Conservation (phyloP, 2,329 filamentous ascomycete species). For the Botryotinia calthae region DNA sequence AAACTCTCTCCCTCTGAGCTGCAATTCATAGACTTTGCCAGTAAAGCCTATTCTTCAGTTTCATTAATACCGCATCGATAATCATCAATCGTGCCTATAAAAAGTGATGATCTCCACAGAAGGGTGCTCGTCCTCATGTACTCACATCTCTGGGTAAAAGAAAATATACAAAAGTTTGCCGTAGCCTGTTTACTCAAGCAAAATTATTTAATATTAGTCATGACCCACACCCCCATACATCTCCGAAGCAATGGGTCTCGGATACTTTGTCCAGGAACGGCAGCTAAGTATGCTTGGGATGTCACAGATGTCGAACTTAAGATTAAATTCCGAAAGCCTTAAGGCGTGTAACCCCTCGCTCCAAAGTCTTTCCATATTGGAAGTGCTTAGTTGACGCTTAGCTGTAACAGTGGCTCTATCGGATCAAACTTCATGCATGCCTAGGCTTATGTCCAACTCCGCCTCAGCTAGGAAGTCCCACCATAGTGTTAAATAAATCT, state of each 20-base stretch:
- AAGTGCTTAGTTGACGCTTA: background rate
- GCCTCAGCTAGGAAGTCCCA: background rate
- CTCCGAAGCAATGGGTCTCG: background rate
- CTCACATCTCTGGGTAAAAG: background rate
- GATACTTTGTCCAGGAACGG: background rate
- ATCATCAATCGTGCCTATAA: background rate
- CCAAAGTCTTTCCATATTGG: background rate
- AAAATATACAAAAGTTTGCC: background rate
- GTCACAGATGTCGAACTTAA: background rate
- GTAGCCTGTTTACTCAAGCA: background rate
- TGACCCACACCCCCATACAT: background rate
- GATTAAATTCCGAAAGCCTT: background rate
- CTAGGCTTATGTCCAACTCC: background rate
- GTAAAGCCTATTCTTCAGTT: background rate
- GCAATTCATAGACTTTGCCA: background rate
- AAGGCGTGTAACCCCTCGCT: background rate
- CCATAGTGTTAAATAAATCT: no score
- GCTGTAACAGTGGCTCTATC: background rate
- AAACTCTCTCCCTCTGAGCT: background rate
- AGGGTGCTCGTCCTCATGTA: background rate
- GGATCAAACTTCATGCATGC: background rate
- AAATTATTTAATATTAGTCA: background rate
- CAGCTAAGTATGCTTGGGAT: background rate
- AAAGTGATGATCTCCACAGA: background rate
- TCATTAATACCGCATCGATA: background rate